Evolutionary conservation across 805 yeast genomes (phyloP), one percentile per base, ranked within the genome.

Genomic region (Jamesozyma piceae): DNA sequence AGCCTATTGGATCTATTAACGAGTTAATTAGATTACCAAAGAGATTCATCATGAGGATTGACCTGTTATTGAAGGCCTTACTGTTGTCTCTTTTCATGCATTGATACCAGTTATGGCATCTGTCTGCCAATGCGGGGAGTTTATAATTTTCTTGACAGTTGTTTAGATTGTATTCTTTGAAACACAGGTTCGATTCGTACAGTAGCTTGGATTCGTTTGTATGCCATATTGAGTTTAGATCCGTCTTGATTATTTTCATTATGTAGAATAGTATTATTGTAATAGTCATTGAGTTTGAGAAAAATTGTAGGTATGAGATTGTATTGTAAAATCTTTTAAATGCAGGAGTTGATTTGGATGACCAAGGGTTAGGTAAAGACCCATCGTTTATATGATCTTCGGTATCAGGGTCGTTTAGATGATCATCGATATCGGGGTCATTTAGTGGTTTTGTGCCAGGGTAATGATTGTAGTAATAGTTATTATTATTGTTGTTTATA

Each of bases 1-100:
- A 62, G 3, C 85, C 80, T 35, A 83, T 68, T 0, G 87, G 88
- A 49, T 82, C 85, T 17, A 82, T 67, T 42, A 82, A 66, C 0
- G 81, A 73, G 51, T 80, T 79, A 10, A 81, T 50, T 14, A 82
- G 64, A 38, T 74, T 62, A 0, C 88, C 89, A 2, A 82, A 50
- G 0, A 81, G 72, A 43, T 75, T 77, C 1, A 85, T 84, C 45
- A 78, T 72, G 11, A 81, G 65, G 35, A 71, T 68, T 1, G 85
- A 69, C 50, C 77, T 71, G 3, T 79, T 77, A 1, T 70, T 66
- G 28, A 62, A 59, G 8, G 55, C 46, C 6, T 42, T 58, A 48
- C 53, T 69, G 57, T 51, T 64, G 43, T 78, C 75, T 50, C 76
- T 74, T 38, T 68, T 68, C 83, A 80, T 80, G 55, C 90, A 82